Evolutionary conservation across 2,329 filamentous ascomycete genomes (phyloP).

Genomic region (Pezicula radicicola): DNA sequence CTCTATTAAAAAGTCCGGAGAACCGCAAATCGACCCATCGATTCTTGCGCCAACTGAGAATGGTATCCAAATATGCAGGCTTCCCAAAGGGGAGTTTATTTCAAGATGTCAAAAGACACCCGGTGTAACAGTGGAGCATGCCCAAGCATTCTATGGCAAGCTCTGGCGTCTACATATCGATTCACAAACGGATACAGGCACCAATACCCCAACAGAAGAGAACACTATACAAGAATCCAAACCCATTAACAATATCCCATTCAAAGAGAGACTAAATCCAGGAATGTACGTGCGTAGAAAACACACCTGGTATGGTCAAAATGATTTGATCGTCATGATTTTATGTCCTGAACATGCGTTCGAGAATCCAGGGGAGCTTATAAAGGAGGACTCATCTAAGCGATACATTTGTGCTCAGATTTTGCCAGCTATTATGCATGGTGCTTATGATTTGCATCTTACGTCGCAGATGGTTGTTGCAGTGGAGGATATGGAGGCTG

Average conservation of each 20-base stretch:
- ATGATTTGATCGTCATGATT: not conserved
- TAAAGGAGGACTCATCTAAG: slow-evolving; percentile 5
- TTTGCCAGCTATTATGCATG: slow-evolving; percentile 28
- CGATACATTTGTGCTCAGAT: slow-evolving; percentile 35
- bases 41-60: slow-evolving; percentile 37
- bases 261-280: slow-evolving; percentile 36
- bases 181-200: slow-evolving; percentile 19
- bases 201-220: not conserved
- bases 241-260: slow-evolving; percentile 20
- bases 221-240: slow-evolving; percentile 2
- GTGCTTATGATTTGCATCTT: slow-evolving; percentile 34
- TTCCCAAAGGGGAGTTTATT: slow-evolving; percentile 37
- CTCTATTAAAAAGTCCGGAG: slow-evolving; percentile 32
- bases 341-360: slow-evolving; percentile 25
- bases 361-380: slow-evolving; percentile 13
- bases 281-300: slow-evolving; percentile 39
- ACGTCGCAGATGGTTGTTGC: slow-evolving; percentile 35
- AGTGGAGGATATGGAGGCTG: slow-evolving; percentile 32
- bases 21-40: slow-evolving; percentile 29
- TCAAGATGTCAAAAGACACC: slow-evolving; percentile 36
- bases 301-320: slow-evolving; percentile 3
- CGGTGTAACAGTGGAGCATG: slow-evolving; percentile 34
- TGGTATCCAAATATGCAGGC: slow-evolving; percentile 38
- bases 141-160: slow-evolving; percentile 38
- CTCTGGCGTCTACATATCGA: slow-evolving; percentile 41